Percentiles rank a stretch among this genome's conserved stretches.
Conservation (phyloP, 352 stramenopile species). For the Globisporangium abappressorium region DNA sequence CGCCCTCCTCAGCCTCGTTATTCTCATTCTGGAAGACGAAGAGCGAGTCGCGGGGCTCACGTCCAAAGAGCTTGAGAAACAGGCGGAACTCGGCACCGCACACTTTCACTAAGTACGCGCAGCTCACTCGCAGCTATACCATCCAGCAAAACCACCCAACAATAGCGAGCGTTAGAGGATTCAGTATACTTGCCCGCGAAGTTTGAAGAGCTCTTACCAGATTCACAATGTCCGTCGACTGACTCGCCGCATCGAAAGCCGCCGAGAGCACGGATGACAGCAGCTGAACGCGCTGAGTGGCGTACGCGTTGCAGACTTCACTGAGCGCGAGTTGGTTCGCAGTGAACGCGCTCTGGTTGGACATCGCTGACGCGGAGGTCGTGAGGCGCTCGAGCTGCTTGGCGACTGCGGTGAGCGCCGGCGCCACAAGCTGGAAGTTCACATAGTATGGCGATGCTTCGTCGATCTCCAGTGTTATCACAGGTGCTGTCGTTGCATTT, state of each 20-base stretch:
- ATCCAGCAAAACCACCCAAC: background rate
- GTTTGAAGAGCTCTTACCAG: slow-evolving; percentile 27
- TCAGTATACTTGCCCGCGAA: background rate
- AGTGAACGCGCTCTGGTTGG: slow-evolving; percentile 31
- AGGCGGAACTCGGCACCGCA: slow-evolving; percentile 75
- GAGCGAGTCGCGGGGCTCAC: slow-evolving; percentile 50
- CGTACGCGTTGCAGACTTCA: slow-evolving; percentile 60
- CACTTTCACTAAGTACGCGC: slow-evolving; percentile 61
- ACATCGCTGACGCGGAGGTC: slow-evolving; percentile 7
- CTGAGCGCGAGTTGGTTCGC: slow-evolving; percentile 43
- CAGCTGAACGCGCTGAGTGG: slow-evolving; percentile 52
- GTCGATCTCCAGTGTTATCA: slow-evolving; percentile 38
- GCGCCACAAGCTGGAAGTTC: slow-evolving; percentile 69
- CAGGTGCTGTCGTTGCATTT: background rate
- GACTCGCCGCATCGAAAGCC: slow-evolving; percentile 49
- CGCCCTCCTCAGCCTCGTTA: slow-evolving; percentile 27
- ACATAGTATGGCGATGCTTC: slow-evolving; percentile 78
- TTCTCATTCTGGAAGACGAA: slow-evolving; percentile 44
- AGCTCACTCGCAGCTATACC: slow-evolving; percentile 54
- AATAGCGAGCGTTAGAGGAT: background rate
- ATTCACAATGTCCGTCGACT: slow-evolving; percentile 69
- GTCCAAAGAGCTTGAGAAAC: slow-evolving; percentile 69
- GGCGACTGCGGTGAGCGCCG: slow-evolving; percentile 50
- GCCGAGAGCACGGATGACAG: slow-evolving; percentile 46
- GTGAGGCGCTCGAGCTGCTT: slow-evolving; percentile 61